Evolutionary conservation across 2,329 filamentous ascomycete genomes (phyloP), one percentile per base, ranked within the genome.

Genomic region (Taxawa tesnikishii): DNA sequence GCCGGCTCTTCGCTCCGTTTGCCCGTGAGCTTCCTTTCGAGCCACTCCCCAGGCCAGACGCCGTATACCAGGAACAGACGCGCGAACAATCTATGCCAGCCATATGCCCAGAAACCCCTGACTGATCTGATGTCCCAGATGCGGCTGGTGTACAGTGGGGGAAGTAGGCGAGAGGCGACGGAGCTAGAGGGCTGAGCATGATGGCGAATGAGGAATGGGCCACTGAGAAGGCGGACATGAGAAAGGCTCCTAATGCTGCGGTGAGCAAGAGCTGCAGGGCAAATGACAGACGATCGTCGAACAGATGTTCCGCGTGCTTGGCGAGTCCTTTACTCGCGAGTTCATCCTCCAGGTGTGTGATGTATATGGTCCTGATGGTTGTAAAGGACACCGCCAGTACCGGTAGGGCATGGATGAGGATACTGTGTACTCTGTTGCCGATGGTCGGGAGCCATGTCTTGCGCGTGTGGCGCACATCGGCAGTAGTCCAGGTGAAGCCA

Each of bases 401-500:
- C 0, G 59, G 59, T 0, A 49, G 26, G 1, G 54, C 56, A 29
- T 59, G 55, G 10, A 59, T 44, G 11, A 54, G 26, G 15, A 62
- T 56, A 29, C 53, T 58, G 37, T 63, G 59, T 7, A 57, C 25
- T 5, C 59, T 48, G 31, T 60, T 58, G 12, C 40, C 33, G 6
- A 56, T 47, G 3, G 54, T 60, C 0, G 59, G 59, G 4, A 60
- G 41, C 59, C 59, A 62, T 1, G 58, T 62, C 39, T 56, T 55
- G 18, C 52, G 52, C 4, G 58, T 59, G 38, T 63, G 59, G 7
- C 59, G 51, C 3, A 62, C 57, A 33, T 63, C 59, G 5, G 59
- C 59, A 2, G 57, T 62, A 13, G 55, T 59, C 59, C 58, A 62
- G 1, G 58, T 60, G 41, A 63, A 62, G 25, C 59, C 59, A 5